Evolutionary conservation across 1,284 basidiomycete genomes (phyloP).

Genomic region (Ustilago hordei): DNA sequence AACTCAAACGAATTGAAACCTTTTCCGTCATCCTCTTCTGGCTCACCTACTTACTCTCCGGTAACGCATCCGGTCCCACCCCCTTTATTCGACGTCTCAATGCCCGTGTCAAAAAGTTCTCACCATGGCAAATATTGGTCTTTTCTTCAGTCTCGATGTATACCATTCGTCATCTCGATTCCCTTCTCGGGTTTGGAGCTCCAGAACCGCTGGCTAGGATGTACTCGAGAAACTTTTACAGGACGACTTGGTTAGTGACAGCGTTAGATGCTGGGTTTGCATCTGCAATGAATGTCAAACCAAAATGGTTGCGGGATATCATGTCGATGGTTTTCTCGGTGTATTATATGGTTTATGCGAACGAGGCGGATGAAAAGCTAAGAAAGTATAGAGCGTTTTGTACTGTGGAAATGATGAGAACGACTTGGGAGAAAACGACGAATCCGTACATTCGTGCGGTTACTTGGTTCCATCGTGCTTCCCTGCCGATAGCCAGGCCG

Average conservation of each 20-base stretch:
- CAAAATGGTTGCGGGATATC: conserved; percentile 89
- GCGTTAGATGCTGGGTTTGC: conserved; percentile 98
- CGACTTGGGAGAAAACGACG: conserved; percentile 94
- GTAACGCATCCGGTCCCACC: conserved; percentile 52
- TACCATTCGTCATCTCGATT: conserved; percentile 86
- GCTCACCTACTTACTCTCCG: conserved; percentile 45
- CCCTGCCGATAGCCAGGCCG: conserved; percentile 78
- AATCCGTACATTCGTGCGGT: conserved; percentile 87
- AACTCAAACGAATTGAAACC: conserved; percentile 59
- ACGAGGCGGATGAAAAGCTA: conserved; percentile 87
- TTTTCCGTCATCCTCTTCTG: conserved; percentile 60
- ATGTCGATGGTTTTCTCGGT: conserved; percentile 76
- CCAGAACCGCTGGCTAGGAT: conserved; percentile 86
- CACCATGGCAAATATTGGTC: conserved; percentile 93
- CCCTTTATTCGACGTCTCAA: conserved; percentile 43
- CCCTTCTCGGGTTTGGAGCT: conserved; percentile 84
- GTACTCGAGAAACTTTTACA: conserved; percentile 91
- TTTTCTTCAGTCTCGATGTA: conserved; percentile 87
- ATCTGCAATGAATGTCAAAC: conserved; percentile 90
- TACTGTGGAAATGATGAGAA: conserved; percentile 92
- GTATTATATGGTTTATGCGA: conserved; percentile 94
- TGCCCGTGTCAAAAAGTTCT: conserved; percentile 74
- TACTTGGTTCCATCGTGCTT: conserved; percentile 74
- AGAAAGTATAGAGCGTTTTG: conserved; percentile 89
- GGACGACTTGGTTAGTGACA: conserved; percentile 89